Base-by-base conservation (phyloP, 2,329 filamentous ascomycete species). In the Monilinia laxa region DNA sequence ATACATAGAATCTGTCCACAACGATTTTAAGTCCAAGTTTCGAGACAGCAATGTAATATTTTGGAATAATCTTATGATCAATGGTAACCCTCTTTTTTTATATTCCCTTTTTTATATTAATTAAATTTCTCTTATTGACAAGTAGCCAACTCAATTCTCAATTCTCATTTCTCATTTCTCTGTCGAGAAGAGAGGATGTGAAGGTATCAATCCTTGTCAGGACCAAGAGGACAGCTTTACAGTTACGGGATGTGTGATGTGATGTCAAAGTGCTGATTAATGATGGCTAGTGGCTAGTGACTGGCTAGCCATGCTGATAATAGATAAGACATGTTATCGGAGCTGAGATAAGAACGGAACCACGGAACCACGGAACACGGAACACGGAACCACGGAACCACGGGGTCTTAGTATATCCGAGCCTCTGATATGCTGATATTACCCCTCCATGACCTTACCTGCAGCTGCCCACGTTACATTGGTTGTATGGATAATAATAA, bases 1-100 rank as follows among this genome's bases (percentile, higher is more conserved):
- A 40, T 38, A 69, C 71, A 75, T 74, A 71, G 62, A 70, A 75
- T 76, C 71, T 75, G 73, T 73, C 73, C 74, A 75, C 74, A 72
- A 72, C 14, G 10, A 60, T 51, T 40, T 31, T 23, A 20, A 35
- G 23, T 40, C 52, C 16, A 23, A 18, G 12, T 65, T 10, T 12
- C 1, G 25, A 38, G 23, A n/a, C 56, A 31, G 18, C 31, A 38
- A 51, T 51, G 52, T 9, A 40, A 40, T 62, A 51, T 45, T 18
- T 16, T 18, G 42, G 42, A 45, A 11, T 31, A 64, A 42, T 63
- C 9, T 2, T n/a, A 20, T n/a, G n/a, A n/a, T n/a, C n/a, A n/a
- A n/a, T n/a, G n/a, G n/a, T n/a, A n/a, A n/a, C n/a, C n/a, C n/a
- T n/a, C n/a, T n/a, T n/a, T n/a, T n/a, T n/a, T 38, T 52, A 35